Conservation (phyloP, 768 basidiomycete genomes). For the Auricularia sp. region DNA sequence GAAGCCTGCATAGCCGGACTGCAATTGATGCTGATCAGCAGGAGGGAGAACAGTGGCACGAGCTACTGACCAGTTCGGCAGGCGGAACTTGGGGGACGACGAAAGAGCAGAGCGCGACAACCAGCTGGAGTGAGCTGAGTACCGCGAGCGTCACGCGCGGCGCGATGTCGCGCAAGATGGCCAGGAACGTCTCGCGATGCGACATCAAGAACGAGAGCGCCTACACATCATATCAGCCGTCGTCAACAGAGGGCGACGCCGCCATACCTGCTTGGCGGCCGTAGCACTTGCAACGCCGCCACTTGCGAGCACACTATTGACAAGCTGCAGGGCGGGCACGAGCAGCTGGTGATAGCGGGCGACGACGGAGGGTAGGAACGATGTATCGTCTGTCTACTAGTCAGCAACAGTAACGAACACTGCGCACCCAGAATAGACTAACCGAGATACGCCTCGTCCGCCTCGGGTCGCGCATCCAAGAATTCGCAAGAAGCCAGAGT, state of each 20-base stretch:
- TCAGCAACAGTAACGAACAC: conserved; percentile 3
- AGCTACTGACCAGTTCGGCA: conserved; percentile 32
- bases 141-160: conserved; percentile 51
- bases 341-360: conserved; percentile 87
- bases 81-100: conserved; percentile 64
- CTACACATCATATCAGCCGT: conserved; percentile 25
- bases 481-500: conserved; percentile 78
- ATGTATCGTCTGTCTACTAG: conserved; percentile 51
- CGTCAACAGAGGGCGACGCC: not conserved
- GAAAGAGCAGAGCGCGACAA: conserved; percentile 60
- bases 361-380: conserved; percentile 80
- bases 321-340: conserved; percentile 76
- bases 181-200: conserved; percentile 76
- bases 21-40: no score
- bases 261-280: conserved; percentile 55
- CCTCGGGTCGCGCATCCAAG: conserved; percentile 74
- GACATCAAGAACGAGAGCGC: conserved; percentile 70
- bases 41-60: no score
- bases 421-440: conserved; percentile 10
- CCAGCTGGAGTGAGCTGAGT: conserved; percentile 69
- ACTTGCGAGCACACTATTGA: conserved; percentile 67
- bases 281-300: conserved; percentile 58
- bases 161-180: conserved; percentile 67
- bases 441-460: conserved; percentile 78
- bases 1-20: conserved; percentile 43